phyloP scores from a whole-genome alignment of 2,329 filamentous ascomycete genomes.

The Stachybotrys chlorohalonatus region DNA sequence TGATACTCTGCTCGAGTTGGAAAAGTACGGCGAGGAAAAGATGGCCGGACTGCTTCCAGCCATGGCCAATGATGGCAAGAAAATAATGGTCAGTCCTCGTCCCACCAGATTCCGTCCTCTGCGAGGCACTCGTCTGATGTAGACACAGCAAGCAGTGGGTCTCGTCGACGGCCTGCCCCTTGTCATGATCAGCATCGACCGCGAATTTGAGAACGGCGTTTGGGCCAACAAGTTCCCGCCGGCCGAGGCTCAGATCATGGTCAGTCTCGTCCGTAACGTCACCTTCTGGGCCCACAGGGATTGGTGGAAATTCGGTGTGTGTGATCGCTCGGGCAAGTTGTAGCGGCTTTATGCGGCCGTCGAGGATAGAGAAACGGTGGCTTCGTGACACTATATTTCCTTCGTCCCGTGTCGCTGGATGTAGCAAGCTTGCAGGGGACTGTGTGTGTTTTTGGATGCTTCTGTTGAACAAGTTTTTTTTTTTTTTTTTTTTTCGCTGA shows the following conservation, averaged over 20 bases:
- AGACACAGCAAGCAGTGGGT: background rate
- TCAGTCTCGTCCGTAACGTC: background rate
- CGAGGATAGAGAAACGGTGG: background rate
- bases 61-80: background rate
- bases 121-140: no score
- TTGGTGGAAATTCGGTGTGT: background rate
- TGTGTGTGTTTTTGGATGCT: background rate
- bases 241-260: background rate
- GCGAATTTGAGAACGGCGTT: background rate
- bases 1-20: background rate
- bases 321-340: background rate
- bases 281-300: background rate
- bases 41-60: background rate
- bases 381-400: background rate
- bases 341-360: background rate
- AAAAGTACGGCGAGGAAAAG: background rate
- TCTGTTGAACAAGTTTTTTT: background rate
- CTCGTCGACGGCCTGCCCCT: background rate
- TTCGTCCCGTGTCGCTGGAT: background rate
- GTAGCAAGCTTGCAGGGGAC: background rate
- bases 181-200: background rate
- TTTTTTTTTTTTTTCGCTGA: background rate
- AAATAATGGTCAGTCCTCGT: background rate
- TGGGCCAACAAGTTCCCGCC: background rate
- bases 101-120: no score